phyloP scores from a whole-genome alignment of 371 early-diverging fungal species.

The Mortierella sp. region DNA sequence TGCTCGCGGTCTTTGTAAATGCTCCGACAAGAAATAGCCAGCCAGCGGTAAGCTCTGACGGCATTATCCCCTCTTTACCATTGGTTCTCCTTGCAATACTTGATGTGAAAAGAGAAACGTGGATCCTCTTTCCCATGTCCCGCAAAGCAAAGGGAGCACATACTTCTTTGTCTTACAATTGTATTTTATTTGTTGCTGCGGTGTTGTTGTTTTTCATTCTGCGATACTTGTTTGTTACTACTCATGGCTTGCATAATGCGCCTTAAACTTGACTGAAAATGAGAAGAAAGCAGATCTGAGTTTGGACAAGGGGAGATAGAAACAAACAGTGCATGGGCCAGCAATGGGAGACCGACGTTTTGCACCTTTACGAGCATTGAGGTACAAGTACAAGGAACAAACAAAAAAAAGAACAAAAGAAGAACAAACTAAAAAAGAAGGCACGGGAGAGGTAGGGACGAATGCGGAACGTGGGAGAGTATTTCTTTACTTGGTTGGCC shows the following conservation, averaged over 20 bases:
- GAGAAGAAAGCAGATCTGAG: neutral
- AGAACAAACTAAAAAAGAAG: neutral
- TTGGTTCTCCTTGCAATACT: neutral
- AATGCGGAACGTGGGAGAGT: neutral
- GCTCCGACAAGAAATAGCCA: neutral
- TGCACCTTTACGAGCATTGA: neutral
- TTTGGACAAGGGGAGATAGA: neutral
- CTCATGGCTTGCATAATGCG: neutral
- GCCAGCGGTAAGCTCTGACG: neutral
- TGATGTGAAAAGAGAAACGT: neutral
- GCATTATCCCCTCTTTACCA: neutral
- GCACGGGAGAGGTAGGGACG: neutral
- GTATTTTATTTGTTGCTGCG: neutral
- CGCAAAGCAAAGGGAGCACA: neutral
- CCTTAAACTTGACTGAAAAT: neutral
- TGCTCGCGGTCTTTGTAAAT: neutral
- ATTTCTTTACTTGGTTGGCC: no score
- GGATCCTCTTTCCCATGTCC: neutral
- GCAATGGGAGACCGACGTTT: constrained; percentile 4
- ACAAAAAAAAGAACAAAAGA: neutral
- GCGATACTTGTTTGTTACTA: neutral
- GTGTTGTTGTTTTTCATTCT: neutral
- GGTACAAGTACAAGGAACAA: constrained; percentile 1
- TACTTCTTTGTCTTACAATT: neutral
- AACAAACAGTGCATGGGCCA: constrained; percentile 7